Percentiles rank a stretch among this genome's conserved stretches.
phyloP scores from a whole-genome alignment of 2,329 filamentous ascomycete genomes.

The Emmonsia crescens region DNA sequence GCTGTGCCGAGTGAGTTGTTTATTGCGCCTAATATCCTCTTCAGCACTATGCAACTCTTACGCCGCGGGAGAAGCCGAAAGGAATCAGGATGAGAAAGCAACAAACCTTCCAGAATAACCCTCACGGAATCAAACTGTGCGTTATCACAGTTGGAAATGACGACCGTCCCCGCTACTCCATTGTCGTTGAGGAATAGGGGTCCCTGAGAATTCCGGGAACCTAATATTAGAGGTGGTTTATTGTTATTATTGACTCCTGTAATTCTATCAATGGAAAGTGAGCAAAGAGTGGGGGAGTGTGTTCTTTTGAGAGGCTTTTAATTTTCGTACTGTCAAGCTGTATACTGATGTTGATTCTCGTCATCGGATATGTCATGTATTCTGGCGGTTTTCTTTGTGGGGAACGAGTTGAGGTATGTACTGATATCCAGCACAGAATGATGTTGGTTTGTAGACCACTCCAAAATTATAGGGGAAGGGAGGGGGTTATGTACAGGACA shows the following conservation, averaged over 20 bases:
- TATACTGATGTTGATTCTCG: neutral
- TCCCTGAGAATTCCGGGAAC: neutral
- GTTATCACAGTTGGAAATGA: neutral
- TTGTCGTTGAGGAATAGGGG: conserved; percentile 1
- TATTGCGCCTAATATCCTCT: neutral
- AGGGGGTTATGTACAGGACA: too few relatives aligned
- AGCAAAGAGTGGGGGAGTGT: neutral
- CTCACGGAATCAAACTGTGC: conserved; percentile 3
- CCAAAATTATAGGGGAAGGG: neutral
- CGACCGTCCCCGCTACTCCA: conserved; percentile 2
- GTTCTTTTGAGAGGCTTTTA: neutral
- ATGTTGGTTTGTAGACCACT: neutral
- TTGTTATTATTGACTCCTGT: neutral
- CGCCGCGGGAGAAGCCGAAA: neutral
- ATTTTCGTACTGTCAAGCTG: neutral
- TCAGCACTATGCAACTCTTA: neutral
- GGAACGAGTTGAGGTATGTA: neutral
- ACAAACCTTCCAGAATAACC: conserved; percentile 4
- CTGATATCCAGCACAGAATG: neutral
- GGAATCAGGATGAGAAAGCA: neutral
- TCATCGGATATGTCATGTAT: neutral
- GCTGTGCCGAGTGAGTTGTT: neutral
- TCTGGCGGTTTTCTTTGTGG: neutral
- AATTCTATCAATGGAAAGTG: neutral
- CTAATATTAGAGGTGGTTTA: neutral